Percentiles rank a stretch among this genome's conserved stretches.
These are phyloP conservation scores for Marsdenia floribunda DNA, from an alignment of 257 asterid genomes.

Conservation along the genomic window DNA sequence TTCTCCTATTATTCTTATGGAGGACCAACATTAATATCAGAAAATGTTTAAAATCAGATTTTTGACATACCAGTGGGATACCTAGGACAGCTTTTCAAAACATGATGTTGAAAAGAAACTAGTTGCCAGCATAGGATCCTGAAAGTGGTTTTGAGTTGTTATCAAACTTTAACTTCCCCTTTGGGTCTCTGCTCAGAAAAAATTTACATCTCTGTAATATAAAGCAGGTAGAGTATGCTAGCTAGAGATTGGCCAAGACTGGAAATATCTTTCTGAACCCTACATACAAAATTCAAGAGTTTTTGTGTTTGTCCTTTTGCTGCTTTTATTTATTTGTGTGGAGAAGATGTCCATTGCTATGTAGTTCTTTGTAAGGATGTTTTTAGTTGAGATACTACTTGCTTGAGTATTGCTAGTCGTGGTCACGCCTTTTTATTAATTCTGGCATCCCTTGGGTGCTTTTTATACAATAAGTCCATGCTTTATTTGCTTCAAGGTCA, in stretches of 20 bases:
- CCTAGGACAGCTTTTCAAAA: not conserved
- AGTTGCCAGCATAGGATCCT: not conserved
- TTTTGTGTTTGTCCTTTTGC: not conserved
- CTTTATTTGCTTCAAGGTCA: not conserved
- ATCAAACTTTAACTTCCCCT: not conserved
- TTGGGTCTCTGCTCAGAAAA: not conserved
- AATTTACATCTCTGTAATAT: not conserved
- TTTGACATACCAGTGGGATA: not conserved
- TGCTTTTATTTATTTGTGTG: not conserved
- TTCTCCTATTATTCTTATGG: not conserved
- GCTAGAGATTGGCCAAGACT: not conserved
- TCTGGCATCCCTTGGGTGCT: not conserved
- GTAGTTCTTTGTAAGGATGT: not conserved
- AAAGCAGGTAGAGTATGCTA: not conserved
- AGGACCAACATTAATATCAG: not conserved
- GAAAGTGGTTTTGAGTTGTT: not conserved
- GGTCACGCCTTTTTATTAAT: not conserved
- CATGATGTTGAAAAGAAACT: not conserved
- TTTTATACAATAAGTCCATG: not conserved
- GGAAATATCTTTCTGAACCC: not conserved
- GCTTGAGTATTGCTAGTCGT: not conserved
- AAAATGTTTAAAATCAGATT: not conserved
- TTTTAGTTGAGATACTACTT: not conserved
- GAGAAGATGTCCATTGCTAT: too few species aligned
- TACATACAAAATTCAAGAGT: not conserved